Base-by-base conservation (phyloP, 768 basidiomycete species). In the Mycena venus region DNA sequence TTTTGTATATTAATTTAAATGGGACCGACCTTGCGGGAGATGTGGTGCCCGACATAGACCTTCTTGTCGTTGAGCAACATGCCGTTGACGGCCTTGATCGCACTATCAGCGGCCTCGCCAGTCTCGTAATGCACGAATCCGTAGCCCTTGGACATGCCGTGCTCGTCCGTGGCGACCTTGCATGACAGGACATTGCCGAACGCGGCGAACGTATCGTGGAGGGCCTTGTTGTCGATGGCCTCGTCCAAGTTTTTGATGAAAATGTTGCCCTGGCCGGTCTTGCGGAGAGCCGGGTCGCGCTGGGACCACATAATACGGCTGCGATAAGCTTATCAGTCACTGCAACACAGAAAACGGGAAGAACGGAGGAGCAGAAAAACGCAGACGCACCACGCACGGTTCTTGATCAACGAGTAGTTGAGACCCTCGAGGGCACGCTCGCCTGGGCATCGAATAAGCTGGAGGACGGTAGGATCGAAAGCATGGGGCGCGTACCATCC, bases 271-370 rank as follows among this genome's bases (percentile, higher is more conserved):
- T 99, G 97, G 77, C 97, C 97, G 76, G 97, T 99, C 92, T 99
- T 99, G 86, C 98, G 95, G 82, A 99, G 93, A 79, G 97, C 96
- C 72, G 98, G 98, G 88, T 99, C 98, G 84, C 98, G 96, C 91
- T 99, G 98, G 81, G 97, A 99, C 98, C 98, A 99, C 98, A 99
- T 99, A 90, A 99, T 99, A 80, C 98, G 96, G 89, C 95, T 96
- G 78, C 70, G 66, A 75, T 80, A 75, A 70, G 66, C 75, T 72
- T 69, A 70, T 65, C 49, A 79, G 74, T n/a, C 38, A n/a, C 21
- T 47, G 6, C 17, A 31, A 32, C 23, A 49, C 32, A n/a, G n/a
- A n/a, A n/a, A n/a, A n/a, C n/a, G n/a, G n/a, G n/a, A n/a, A n/a
- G n/a, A n/a, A 25, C 15, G 23, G 17, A 8, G 51, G 55, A 8